Base-by-base conservation (phyloP, 768 basidiomycete genomes). In the Hydnum rufescens region DNA sequence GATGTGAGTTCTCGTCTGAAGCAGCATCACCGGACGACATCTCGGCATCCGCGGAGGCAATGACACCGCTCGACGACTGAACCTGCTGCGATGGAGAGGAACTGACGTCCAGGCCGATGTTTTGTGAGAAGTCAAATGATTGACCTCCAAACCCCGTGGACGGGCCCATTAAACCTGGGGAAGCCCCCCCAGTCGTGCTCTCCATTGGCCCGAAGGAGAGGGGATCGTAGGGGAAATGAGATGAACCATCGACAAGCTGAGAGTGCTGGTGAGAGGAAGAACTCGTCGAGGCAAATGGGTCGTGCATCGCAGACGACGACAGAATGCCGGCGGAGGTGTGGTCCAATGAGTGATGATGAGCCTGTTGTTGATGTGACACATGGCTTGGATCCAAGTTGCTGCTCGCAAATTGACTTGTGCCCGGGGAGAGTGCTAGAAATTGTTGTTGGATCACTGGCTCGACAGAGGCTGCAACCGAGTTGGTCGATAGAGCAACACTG, bases 391-490 rank as follows among this genome's bases (percentile, higher is more conserved):
- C 22, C 16, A 8, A 16, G 44, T 16, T 16, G 8, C 13, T 28
- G 26, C 13, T 28, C 8, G 44, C 26, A 28, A 47, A 47, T 13
- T 28, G 16, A 26, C 13, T 47, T 8, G 8, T 26, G 1, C 13
- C 8, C 8, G 86, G 83, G 52, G 84, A 87, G 53, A 88, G 68
- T 3, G 82, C 73, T 63, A 84, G 83, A 67, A 81, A 90, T 60
- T 85, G 80, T 61, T 88, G 85, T 59, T 88, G 86, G 74, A 88
- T 86, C 53, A 87, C 79, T 30, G 86, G 85, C 61, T 90, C 86
- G 51, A 90, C 86, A 25, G 86, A 89, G 22, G 85, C 85, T 29
- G 86, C 86, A 51, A 90, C 86, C 19, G 85, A 88, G 66, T 86
- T 88, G 23, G 85, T 89, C 28, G 86, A 88, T 54, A 90, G 67